Evolutionary conservation across 208 protist genomes (phyloP), one percentile per base, ranked within the genome.

Genomic region (Acanthamoeba rhysodes): DNA sequence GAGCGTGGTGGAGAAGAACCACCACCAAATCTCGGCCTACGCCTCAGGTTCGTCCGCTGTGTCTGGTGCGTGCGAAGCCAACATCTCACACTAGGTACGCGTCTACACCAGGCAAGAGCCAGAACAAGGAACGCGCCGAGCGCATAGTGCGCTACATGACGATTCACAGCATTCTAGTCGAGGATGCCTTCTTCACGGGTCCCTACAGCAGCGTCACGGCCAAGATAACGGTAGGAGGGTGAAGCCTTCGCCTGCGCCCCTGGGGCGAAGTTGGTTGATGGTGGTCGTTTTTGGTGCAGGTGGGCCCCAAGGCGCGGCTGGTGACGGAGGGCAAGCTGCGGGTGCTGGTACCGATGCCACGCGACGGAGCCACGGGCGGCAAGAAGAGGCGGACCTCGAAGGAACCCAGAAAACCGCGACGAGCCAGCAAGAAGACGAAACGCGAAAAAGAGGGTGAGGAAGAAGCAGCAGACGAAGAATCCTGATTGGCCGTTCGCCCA

Each of bases 171-270:
- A 88, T 88, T 59, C 34, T 88, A 3, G 16, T 41, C 3, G 80
- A 88, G 45, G 80, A 88, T 20, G 80, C 80, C 41, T 88, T 62
- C 53, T 88, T 88, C 80, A 88, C 80, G n/a, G 80, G 80, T 2
- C 80, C 80, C 41, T 88, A 88, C n/a, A 64, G 80, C 34, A 88
- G 80, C 27, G 53, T 88, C 27, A 64, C 80, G 22, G 34, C 80
- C 53, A 88, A 88, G 29, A 64, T 88, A 14, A 59, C 27, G 34
- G 80, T 88, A n/a, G 0, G 80, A 3, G 6, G 66, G 10, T 29
- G 24, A 1, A 12, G 57, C 57, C 57, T 62, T 12, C 2, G n/a
- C n/a, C 27, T 8, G 10, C 34, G 45, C 32, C 20, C n/a, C n/a
- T n/a, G n/a, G n/a, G n/a, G n/a, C n/a, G n/a, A n/a, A n/a, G n/a